Evolutionary conservation across 352 stramenopile genomes (phyloP).

Genomic region (Aphanomyces euteiches): DNA sequence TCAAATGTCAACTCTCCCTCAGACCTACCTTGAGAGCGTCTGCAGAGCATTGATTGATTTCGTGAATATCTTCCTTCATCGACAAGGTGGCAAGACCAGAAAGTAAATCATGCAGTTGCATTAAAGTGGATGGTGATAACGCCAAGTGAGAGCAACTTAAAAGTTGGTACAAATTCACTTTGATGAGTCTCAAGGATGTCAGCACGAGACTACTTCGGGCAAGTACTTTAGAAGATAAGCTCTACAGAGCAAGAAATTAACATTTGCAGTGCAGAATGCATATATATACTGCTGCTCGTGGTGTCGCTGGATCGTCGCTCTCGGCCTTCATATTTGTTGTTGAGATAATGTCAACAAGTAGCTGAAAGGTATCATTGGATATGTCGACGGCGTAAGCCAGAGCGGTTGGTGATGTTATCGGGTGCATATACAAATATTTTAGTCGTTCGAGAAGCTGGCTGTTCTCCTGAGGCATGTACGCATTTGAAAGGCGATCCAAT

Average conservation of each 20-base stretch:
- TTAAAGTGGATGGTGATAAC: slow-evolving; percentile 21
- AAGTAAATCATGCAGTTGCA: neutral
- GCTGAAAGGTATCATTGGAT: slow-evolving; percentile 12
- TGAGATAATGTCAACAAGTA: slow-evolving; percentile 13
- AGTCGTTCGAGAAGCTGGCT: slow-evolving; percentile 13
- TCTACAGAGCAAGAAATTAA: too few relatives aligned
- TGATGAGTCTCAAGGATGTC: slow-evolving; percentile 45
- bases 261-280: too few relatives aligned
- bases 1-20: neutral
- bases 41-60: slow-evolving; percentile 44
- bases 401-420: neutral
- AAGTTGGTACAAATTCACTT: slow-evolving; percentile 42
- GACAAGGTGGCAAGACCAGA: slow-evolving; percentile 12
- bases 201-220: slow-evolving; percentile 27
- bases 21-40: slow-evolving; percentile 42
- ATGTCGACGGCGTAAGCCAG: slow-evolving; percentile 26
- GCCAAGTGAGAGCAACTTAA: slow-evolving; percentile 10
- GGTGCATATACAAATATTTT: slow-evolving; percentile 13
- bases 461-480: slow-evolving; percentile 24
- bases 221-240: too few relatives aligned
- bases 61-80: slow-evolving; percentile 19
- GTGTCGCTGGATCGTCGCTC: neutral
- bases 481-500: slow-evolving; percentile 11
- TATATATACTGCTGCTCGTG: neutral
- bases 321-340: neutral